Evolutionary conservation across 129 eudicot genomes (phyloP).

Genomic region (Erigeron canadensis): DNA sequence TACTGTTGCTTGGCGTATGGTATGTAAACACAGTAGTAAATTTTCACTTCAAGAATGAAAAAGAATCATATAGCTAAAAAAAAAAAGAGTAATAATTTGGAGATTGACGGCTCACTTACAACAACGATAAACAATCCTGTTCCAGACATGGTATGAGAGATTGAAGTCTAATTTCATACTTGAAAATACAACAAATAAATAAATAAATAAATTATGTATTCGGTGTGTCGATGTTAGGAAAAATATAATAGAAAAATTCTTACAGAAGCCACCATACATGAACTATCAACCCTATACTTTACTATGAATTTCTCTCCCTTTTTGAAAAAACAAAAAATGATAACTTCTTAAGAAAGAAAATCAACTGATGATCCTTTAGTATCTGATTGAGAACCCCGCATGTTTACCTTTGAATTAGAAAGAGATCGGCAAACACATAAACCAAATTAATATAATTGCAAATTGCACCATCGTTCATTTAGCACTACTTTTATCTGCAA

Average conservation of each 20-base stretch:
- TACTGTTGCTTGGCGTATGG: too few relatives aligned
- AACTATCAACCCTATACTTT: constrained; percentile 33
- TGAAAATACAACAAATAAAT: not conserved
- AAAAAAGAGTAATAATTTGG: too few relatives aligned
- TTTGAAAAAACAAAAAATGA: constrained; percentile 8
- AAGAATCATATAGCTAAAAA: too few relatives aligned
- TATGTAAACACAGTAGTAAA: too few relatives aligned
- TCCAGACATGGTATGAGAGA: not conserved
- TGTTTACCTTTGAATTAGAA: constrained; percentile 19
- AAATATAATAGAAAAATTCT: constrained; percentile 10
- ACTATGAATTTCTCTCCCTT: constrained; percentile 31
- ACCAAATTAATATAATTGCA: constrained; percentile 16
- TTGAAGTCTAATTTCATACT: not conserved
- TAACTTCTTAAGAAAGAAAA: constrained; percentile 18
- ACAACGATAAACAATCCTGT: too few relatives aligned
- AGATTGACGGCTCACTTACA: too few relatives aligned
- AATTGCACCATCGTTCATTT: constrained; percentile 5
- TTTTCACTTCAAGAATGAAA: too few relatives aligned
- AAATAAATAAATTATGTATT: constrained; percentile 9
- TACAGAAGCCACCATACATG: constrained; percentile 30
- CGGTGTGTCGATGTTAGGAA: constrained; percentile 19
- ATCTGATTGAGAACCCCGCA: constrained; percentile 1
- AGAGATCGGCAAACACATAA: constrained; percentile 18
- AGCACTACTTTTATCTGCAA: constrained; percentile 27
- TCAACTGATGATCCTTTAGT: constrained; percentile 10